Percentiles rank a stretch among this genome's conserved stretches.
Conservation (phyloP, 2,329 filamentous ascomycete genomes). For the Byssothecium circinans region DNA sequence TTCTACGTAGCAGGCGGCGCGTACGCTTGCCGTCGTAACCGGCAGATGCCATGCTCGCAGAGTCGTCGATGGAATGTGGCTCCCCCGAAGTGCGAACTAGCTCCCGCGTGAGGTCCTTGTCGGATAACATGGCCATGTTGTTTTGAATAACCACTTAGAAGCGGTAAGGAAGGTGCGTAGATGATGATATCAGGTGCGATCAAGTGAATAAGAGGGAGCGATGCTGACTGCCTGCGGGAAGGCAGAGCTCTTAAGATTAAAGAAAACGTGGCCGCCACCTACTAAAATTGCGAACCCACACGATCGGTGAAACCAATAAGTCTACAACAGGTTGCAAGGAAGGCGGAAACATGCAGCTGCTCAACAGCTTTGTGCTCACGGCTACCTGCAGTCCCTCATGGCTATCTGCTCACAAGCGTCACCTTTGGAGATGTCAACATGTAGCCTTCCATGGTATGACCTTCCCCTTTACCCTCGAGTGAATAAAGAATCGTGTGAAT, state of each 20-base stretch:
- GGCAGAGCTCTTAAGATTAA: not conserved
- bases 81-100: not conserved
- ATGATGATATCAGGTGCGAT: too few relatives aligned
- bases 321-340: conserved; percentile 1
- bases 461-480: not conserved
- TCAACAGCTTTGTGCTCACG: not conserved
- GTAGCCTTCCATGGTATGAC: too few relatives aligned
- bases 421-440: not conserved
- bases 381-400: not conserved
- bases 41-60: not conserved
- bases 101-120: not conserved
- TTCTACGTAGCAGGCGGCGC: conserved; percentile 53
- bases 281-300: not conserved
- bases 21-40: conserved; percentile 45
- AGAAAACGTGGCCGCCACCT: not conserved
- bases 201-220: too few relatives aligned
- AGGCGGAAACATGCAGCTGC: not conserved
- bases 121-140: not conserved
- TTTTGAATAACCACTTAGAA: too few relatives aligned
- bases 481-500: not conserved
- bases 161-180: too few relatives aligned
- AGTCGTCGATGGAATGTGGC: not conserved
- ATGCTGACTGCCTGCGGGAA: too few relatives aligned
- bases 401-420: not conserved
- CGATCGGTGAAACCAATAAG: not conserved